A percentile compares a stretch with the other conserved stretches of the same genome.
Conservation (phyloP, 805 yeast species). For the Pichia phayaonensis region DNA sequence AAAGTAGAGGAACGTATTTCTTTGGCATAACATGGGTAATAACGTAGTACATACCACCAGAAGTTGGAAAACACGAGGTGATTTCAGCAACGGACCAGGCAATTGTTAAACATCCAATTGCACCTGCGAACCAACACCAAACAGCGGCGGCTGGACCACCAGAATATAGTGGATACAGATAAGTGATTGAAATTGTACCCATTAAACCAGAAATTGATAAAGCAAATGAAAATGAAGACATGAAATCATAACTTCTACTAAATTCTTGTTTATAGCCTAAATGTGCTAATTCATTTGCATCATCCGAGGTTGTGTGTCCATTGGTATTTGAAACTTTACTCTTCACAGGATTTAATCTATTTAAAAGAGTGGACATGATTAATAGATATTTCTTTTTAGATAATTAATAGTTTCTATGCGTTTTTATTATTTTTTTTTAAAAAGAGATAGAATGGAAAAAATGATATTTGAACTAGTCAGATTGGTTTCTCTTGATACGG, state of each 20-base stretch:
- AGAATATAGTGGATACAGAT: conserved; percentile 37
- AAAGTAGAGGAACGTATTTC: conserved; percentile 40
- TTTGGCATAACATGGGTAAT: conserved; percentile 43
- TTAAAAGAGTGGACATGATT: conserved; percentile 19
- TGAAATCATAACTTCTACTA: conserved; percentile 45
- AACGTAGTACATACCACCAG: conserved; percentile 45
- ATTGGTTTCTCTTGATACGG: not conserved
- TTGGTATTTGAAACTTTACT: not conserved
- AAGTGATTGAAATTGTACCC: conserved; percentile 54
- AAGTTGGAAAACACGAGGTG: conserved; percentile 45
- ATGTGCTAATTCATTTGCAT: conserved; percentile 33
- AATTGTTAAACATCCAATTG: conserved; percentile 44
- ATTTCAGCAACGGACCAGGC: conserved; percentile 47
- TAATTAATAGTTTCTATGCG: too few species aligned
- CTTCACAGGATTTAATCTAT: conserved; percentile 28
- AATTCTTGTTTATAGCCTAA: conserved; percentile 60
- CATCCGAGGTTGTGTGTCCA: conserved; percentile 32
- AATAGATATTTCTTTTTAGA: not conserved
- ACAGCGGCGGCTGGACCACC: conserved; percentile 59
- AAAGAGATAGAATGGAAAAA: too few species aligned
- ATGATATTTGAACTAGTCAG: too few species aligned
- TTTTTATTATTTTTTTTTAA: too few species aligned
- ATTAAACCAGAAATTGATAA: conserved; percentile 57
- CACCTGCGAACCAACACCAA: conserved; percentile 57
- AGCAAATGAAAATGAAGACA: conserved; percentile 59